Percentiles rank a stretch among this genome's conserved stretches.
Evolutionary conservation across 495 filamentous ascomycete species (phyloP).

Genomic region (Trichoderma orchidacearum): DNA sequence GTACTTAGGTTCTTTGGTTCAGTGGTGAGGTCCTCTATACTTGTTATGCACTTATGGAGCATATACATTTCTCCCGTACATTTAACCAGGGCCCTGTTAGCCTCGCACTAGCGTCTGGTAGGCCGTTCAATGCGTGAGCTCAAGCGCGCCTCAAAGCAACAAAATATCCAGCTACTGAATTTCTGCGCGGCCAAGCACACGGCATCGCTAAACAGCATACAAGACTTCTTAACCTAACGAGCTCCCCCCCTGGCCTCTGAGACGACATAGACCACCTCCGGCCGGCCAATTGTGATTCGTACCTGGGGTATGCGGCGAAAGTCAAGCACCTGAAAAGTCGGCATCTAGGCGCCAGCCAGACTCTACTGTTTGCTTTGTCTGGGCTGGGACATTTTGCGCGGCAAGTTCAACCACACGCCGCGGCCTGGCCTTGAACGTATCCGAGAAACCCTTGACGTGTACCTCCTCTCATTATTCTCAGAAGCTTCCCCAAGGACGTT

Average conservation of each 20-base stretch:
- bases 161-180: neutral
- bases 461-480: neutral
- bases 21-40: too few species aligned
- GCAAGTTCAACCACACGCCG: neutral
- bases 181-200: neutral
- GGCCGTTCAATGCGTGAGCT: neutral
- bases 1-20: too few species aligned
- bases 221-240: neutral
- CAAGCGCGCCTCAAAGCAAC: neutral
- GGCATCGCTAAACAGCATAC: neutral
- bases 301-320: neutral
- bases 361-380: neutral
- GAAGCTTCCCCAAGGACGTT: constrained; percentile 2
- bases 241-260: neutral
- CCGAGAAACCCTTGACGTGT: neutral
- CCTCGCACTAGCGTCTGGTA: neutral
- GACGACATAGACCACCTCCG: neutral
- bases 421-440: too few species aligned
- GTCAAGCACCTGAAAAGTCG: neutral
- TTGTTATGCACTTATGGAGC: too few species aligned
- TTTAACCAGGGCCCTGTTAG: neutral
- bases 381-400: neutral
- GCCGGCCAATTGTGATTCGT: neutral
- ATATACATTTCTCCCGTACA: too few species aligned
- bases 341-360: neutral